Percentiles rank a stretch among this genome's conserved stretches.
Conservation (phyloP, 345 rosid genomes). For the Syzygium aqueum region DNA sequence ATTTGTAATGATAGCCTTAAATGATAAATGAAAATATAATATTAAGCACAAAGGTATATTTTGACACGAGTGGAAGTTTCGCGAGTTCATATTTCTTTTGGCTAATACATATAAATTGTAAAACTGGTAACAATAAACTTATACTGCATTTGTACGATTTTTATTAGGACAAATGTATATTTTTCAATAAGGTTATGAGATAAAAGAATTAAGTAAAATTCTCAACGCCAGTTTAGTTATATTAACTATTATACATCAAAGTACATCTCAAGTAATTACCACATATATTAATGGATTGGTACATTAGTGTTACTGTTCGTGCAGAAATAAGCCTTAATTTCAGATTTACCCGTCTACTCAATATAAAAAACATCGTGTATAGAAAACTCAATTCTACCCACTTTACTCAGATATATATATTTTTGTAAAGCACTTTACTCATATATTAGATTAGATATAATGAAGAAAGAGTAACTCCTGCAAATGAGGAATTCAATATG, state of each 20-base stretch:
- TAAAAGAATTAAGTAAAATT: background rate
- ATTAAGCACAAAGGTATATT: background rate
- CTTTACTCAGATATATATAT: background rate
- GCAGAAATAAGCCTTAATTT: background rate
- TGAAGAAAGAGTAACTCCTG: background rate
- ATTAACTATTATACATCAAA: background rate
- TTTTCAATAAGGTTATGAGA: background rate
- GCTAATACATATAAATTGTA: background rate
- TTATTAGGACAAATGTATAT: background rate
- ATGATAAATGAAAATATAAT: background rate
- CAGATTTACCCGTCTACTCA: background rate
- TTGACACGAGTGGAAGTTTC: background rate
- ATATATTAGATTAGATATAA: background rate
- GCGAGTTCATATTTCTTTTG: background rate
- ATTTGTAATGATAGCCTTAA: background rate
- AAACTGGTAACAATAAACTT: background rate
- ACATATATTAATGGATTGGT: background rate
- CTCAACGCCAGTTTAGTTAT: background rate
- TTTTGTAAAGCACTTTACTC: background rate
- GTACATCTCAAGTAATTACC: background rate
- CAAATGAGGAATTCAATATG: background rate
- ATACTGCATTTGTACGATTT: background rate
- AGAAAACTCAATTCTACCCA: background rate
- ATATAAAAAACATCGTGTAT: background rate
- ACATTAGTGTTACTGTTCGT: background rate